Percentiles rank a stretch among this genome's conserved stretches.
These are phyloP conservation scores for Aureococcus anophagefferens DNA, from an alignment of 108 stramenopile genomes.

Conservation along the genomic window DNA sequence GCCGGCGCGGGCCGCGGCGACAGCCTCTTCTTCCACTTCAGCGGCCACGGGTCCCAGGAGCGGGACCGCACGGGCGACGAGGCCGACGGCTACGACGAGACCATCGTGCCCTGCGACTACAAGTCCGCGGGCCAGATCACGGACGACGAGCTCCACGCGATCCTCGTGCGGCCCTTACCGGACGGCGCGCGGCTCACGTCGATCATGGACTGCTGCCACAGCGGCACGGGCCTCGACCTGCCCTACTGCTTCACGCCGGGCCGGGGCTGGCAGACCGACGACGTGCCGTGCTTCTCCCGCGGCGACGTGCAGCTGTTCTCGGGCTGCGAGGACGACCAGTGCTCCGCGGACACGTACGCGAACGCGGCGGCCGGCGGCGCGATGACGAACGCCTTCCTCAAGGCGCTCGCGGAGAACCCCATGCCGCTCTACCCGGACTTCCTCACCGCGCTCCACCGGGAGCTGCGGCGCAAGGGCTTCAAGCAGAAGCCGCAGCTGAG, in stretches of 20 bases:
- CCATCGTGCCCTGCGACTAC: slow-evolving; percentile 83
- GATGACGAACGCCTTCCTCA: slow-evolving; percentile 40
- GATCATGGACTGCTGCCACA: slow-evolving; percentile 76
- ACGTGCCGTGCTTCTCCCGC: slow-evolving; percentile 32
- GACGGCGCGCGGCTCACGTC: slow-evolving; percentile 62
- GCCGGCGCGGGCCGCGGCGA: slow-evolving; percentile 11
- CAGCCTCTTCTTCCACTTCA: slow-evolving; percentile 42
- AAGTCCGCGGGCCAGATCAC: slow-evolving; percentile 63
- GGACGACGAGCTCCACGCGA: slow-evolving; percentile 68
- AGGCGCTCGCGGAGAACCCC: slow-evolving; percentile 23
- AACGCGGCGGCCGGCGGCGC: slow-evolving; percentile 31
- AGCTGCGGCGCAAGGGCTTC: slow-evolving; percentile 25
- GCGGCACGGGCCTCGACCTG: slow-evolving; percentile 71
- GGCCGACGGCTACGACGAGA: slow-evolving; percentile 58
- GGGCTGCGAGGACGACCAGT: slow-evolving; percentile 11
- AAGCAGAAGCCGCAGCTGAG: slow-evolving; percentile 35
- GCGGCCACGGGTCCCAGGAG: slow-evolving; percentile 54
- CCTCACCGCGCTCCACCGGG: slow-evolving; percentile 21
- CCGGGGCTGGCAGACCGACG: slow-evolving; percentile 30
- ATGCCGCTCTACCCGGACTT: slow-evolving; percentile 37
- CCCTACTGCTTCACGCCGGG: slow-evolving; percentile 44
- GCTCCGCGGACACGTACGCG: background rate
- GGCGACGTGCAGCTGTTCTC: slow-evolving; percentile 29
- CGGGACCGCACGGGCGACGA: slow-evolving; percentile 54
- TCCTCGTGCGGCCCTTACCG: slow-evolving; percentile 60